Evolutionary conservation across 2,329 filamentous ascomycete species (phyloP).

Genomic region (Ceratocystis papillata): DNA sequence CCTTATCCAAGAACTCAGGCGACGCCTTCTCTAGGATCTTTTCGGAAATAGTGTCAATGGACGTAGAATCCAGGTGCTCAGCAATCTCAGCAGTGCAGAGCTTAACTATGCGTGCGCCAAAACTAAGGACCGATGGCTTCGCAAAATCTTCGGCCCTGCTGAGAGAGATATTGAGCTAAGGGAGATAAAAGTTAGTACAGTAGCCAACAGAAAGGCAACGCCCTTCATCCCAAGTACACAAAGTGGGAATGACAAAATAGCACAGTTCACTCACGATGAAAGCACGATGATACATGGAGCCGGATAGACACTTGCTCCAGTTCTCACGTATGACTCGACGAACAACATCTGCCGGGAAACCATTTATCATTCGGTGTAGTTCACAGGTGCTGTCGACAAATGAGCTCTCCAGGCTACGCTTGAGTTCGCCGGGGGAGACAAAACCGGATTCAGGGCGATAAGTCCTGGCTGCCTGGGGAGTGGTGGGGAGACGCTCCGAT

Average conservation of each 20-base stretch:
- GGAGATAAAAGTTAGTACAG: background rate
- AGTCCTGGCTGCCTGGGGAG: background rate
- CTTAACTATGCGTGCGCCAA: conserved; percentile 37
- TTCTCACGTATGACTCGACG: conserved; percentile 37
- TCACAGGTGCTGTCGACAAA: conserved; percentile 13
- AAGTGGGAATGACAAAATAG: too few relatives aligned
- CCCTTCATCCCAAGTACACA: too few relatives aligned
- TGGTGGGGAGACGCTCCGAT: background rate
- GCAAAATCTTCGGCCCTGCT: conserved; percentile 32
- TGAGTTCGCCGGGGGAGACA: background rate
- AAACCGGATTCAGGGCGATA: background rate
- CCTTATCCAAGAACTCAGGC: conserved; percentile 40
- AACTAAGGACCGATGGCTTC: conserved; percentile 35
- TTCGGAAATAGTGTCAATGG: conserved; percentile 40
- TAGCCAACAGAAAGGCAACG: too few relatives aligned
- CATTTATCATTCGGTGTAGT: conserved; percentile 29
- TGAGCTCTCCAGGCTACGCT: background rate
- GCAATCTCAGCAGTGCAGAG: conserved; percentile 37
- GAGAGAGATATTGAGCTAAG: conserved; percentile 4
- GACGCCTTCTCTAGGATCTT: conserved; percentile 42
- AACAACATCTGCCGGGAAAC: conserved; percentile 34
- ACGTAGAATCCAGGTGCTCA: conserved; percentile 21
- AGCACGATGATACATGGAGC: conserved; percentile 38
- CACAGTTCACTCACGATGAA: conserved; percentile 35
- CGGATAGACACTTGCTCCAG: conserved; percentile 37